Base-by-base conservation (phyloP, 2,329 filamentous ascomycete species). In the Setomelanomma holmii region DNA sequence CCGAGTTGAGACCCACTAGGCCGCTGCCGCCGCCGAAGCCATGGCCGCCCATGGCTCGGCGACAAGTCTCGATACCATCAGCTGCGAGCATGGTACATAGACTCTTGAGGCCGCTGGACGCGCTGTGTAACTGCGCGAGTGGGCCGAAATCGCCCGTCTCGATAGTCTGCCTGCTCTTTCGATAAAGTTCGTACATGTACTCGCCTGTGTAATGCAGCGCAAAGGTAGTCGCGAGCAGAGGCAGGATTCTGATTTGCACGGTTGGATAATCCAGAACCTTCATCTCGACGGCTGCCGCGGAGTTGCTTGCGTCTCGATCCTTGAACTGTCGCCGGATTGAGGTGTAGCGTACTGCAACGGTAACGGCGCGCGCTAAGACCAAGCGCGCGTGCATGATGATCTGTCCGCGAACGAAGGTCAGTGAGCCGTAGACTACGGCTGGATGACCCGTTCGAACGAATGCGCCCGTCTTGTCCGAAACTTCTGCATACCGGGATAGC, bases 231-330 rank as follows among this genome's bases (percentile, higher is more conserved):
- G 81, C 81, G 0, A 84, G 73, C 0, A 83, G 67, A n/a, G 81
- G 81, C 7, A 84, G 57, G 19, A 84, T 79, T 0, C 81, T 74
- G 38, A 84, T 80, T 58, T 83, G 80, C 0, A 84, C 81, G 0
- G 81, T 83, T 1, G 81, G 79, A 55, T 83, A 84, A 56, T 83
- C 80, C 5, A 83, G 69, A 0, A 83, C 81, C 64, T 79, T 66
- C 60, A 67, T 64, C 45, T 65, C 63, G 1, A 81, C 79, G 0
- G 75, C 76, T 3, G 45, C 51, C 7, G 60, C 51, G 40, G 65
- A 68, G 3, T 64, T 72, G 14, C 63, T 72, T 12, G 73, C 74
- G 56, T 84, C 80, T 17, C 80, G 76, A 51, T 83, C 80, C 21
- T 68, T 68, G 57, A 83, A 83, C 46, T 84, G 81, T 21, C 77